Percentiles rank a stretch among this genome's conserved stretches.
Evolutionary conservation across 2,329 filamentous ascomycete genomes (phyloP).

Genomic region (Fusarium begoniae): DNA sequence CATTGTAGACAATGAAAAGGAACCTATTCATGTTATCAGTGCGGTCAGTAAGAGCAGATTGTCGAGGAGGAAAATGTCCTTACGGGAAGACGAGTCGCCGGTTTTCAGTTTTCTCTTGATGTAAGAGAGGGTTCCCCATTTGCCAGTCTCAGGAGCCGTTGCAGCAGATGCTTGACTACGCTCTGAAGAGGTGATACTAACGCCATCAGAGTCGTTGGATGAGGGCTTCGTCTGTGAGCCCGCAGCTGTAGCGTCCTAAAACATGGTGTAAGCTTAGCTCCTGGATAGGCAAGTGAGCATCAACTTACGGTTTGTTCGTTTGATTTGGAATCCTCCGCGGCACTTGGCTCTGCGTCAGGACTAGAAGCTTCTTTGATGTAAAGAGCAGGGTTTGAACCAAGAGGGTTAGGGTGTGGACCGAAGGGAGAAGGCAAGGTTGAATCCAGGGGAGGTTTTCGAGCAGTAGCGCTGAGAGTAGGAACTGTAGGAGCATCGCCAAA

Average conservation of each 20-base stretch:
- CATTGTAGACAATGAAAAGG: neutral
- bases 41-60: neutral
- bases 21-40: neutral
- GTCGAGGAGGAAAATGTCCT: neutral
- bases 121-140: neutral
- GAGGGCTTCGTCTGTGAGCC: neutral
- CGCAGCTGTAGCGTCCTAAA: neutral
- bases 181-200: neutral
- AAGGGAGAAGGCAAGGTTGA: neutral
- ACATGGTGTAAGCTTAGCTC: neutral
- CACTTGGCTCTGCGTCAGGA: neutral
- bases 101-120: neutral
- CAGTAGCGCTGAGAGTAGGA: too few relatives aligned
- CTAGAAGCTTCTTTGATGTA: neutral
- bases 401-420: neutral
- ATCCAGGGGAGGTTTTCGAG: neutral
- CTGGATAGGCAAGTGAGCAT: too few relatives aligned
- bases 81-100: neutral
- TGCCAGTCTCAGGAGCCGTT: neutral
- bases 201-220: neutral
- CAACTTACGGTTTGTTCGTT: neutral
- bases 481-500: neutral
- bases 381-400: neutral
- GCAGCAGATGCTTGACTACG: neutral
- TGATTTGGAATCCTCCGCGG: neutral